Percentiles rank a stretch among this genome's conserved stretches.
Evolutionary conservation across 805 yeast species (phyloP).

Genomic region (Candida anglica): DNA sequence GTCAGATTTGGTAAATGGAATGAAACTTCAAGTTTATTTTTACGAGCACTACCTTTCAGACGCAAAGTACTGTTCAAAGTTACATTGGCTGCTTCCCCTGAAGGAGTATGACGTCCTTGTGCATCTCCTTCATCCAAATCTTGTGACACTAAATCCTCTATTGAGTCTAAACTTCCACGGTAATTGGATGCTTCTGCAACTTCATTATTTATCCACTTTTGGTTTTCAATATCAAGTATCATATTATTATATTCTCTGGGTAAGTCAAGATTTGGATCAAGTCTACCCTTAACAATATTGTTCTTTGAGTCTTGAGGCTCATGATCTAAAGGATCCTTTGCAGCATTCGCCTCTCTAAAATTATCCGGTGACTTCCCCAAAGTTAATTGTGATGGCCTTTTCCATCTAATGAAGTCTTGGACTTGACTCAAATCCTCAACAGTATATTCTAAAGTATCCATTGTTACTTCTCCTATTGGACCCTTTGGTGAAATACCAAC

Average conservation of each 20-base stretch:
- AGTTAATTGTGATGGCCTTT: conserved; percentile 32
- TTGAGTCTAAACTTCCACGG: conserved; percentile 31
- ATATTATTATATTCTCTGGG: conserved; percentile 34
- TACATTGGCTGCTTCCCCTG: too few species aligned
- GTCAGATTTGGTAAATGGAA: conserved; percentile 33
- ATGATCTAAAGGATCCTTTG: conserved; percentile 1
- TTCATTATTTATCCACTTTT: conserved; percentile 25
- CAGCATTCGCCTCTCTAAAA: conserved; percentile 4
- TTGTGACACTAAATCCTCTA: conserved; percentile 30
- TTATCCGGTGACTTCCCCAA: conserved; percentile 12
- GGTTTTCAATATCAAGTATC: conserved; percentile 26
- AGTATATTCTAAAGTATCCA: too few species aligned
- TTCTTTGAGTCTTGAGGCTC: background rate
- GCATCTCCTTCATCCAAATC: conserved; percentile 1
- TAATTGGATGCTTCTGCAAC: conserved; percentile 13
- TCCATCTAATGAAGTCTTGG: conserved; percentile 30
- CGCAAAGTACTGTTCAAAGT: too few species aligned
- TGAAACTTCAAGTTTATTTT: conserved; percentile 33
- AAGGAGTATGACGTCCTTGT: conserved; percentile 5
- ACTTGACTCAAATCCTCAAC: conserved; percentile 14
- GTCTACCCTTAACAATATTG: conserved; percentile 21
- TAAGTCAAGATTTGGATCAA: conserved; percentile 28
- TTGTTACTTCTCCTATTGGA: conserved; percentile 1
- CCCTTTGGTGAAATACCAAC: background rate
- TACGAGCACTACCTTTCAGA: too few species aligned